phyloP scores from a whole-genome alignment of 2,329 filamentous ascomycete species.

The Venturia carpophila region DNA sequence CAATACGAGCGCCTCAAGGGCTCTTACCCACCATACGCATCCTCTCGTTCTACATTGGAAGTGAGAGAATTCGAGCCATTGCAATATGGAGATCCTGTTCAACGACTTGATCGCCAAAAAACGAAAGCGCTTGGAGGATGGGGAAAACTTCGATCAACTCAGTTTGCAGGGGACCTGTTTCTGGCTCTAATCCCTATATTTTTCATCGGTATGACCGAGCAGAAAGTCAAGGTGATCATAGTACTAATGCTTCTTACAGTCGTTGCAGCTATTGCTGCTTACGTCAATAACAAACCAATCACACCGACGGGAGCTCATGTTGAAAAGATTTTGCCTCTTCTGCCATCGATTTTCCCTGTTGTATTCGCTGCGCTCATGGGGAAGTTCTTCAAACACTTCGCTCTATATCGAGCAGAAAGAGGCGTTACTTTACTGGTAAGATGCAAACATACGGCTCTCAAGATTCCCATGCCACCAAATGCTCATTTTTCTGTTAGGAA shows the following conservation, averaged over 20 bases:
- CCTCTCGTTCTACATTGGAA: not conserved
- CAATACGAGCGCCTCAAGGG: slow-evolving; percentile 1
- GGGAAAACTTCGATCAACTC: not conserved
- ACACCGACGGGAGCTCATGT: slow-evolving; percentile 27
- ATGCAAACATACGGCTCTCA: not conserved
- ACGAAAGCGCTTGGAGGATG: not conserved
- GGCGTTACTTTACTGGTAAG: slow-evolving; percentile 28
- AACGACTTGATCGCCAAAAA: not conserved
- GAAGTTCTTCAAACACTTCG: slow-evolving; percentile 31
- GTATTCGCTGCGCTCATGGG: slow-evolving; percentile 31
- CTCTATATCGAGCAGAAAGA: slow-evolving; percentile 29
- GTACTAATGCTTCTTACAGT: slow-evolving; percentile 25
- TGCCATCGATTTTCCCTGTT: slow-evolving; percentile 32
- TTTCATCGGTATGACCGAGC: slow-evolving; percentile 27
- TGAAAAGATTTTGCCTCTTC: slow-evolving; percentile 25
- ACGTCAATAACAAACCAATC: slow-evolving; percentile 25
- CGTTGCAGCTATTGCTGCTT: slow-evolving; percentile 23
- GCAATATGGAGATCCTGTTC: not conserved
- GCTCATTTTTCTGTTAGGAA: not conserved
- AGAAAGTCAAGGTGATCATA: not conserved
- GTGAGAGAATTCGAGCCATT: slow-evolving; percentile 1
- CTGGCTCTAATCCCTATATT: slow-evolving; percentile 28
- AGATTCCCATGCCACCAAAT: not conserved
- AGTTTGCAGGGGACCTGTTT: slow-evolving; percentile 24
- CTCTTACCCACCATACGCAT: not conserved